Conservation (phyloP, 2,329 filamentous ascomycete genomes). For the Chalaropsis thielavioides region DNA sequence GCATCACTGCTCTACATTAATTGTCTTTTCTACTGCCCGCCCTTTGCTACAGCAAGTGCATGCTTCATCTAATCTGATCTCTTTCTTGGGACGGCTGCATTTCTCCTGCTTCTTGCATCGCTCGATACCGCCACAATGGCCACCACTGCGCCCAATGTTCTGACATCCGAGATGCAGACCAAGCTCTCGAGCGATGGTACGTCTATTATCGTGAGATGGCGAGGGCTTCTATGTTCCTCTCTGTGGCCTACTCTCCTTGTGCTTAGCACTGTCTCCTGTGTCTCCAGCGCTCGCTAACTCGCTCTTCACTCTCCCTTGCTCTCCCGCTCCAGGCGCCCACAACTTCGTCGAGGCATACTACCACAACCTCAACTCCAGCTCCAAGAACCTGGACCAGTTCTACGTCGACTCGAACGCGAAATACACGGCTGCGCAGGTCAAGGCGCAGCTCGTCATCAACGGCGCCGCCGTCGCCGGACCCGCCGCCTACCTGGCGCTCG, state of each 20-base stretch:
- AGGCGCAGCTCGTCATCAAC: slow-evolving; percentile 65
- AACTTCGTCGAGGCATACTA: slow-evolving; percentile 42
- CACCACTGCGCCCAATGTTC: slow-evolving; percentile 12
- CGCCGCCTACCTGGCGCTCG: slow-evolving; percentile 51
- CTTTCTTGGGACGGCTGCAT: too few species aligned
- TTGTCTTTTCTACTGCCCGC: not conserved
- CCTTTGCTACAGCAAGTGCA: not conserved
- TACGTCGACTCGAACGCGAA: slow-evolving; percentile 38
- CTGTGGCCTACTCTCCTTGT: not conserved
- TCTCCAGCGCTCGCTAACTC: not conserved
- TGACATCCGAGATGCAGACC: slow-evolving; percentile 18
- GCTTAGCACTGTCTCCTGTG: not conserved
- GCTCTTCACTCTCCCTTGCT: not conserved
- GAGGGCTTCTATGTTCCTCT: not conserved
- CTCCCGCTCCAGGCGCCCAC: slow-evolving; percentile 15
- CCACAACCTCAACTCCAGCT: slow-evolving; percentile 50
- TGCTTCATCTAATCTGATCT: not conserved
- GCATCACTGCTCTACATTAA: too few species aligned
- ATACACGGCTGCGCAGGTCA: slow-evolving; percentile 24
- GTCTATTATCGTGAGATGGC: not conserved
- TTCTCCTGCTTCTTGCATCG: not conserved
- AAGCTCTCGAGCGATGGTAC: slow-evolving; percentile 17
- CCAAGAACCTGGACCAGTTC: slow-evolving; percentile 44
- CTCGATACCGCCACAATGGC: slow-evolving; percentile 3
- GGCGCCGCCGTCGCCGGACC: slow-evolving; percentile 51